Evolutionary conservation across 805 yeast species (phyloP), one percentile per base, ranked within the genome.

Genomic region (Sugiyamaella mastotermitis): DNA sequence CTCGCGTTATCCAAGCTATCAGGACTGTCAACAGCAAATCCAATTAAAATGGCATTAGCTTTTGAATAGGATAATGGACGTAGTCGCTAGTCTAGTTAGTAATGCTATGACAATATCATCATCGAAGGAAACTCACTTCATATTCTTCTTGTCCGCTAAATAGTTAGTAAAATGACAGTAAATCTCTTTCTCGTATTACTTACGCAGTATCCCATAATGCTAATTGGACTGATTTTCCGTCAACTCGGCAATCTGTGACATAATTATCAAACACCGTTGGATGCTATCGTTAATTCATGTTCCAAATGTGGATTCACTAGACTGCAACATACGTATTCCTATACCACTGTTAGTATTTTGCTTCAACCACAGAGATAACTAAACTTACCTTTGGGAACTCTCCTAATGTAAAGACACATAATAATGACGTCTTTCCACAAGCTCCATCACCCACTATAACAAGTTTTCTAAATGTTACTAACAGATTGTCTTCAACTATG

Each of bases 371-470:
- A 15, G n/a, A 17, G 13, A 8, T 10, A 6, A 7, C 11, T 29
- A 17, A 21, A 45, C 55, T 24, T 54, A 83, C 94, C 30, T 88
- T 79, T 0, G 96, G 96, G 53, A 88, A 88, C 56, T 85, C 94
- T 0, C 96, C 97, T 23, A 87, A 60, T 0, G 97, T 85, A 64
- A 88, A 88, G 15, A 87, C 96, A 53, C 85, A 83, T n/a, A 87
- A 66, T 26, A 87, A 65, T 1, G 95, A 86, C 0, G 96, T 87
- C 61, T 87, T 87, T 8, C 96, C 96, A 60, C 95, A 85, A 1
- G 94, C 95, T 38, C 96, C 95, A 61, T 87, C 96, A 17, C 96
- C 96, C 8, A 87, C 92, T 31, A 87, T 87, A 28, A 87, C 95
- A 17, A 87, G 65, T 56, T 87, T 87, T 51, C n/a, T n/a, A n/a